These are phyloP conservation scores for Chrysosporium keratinophilum DNA, from an alignment of 2,329 filamentous ascomycete species.

Conservation along the genomic window DNA sequence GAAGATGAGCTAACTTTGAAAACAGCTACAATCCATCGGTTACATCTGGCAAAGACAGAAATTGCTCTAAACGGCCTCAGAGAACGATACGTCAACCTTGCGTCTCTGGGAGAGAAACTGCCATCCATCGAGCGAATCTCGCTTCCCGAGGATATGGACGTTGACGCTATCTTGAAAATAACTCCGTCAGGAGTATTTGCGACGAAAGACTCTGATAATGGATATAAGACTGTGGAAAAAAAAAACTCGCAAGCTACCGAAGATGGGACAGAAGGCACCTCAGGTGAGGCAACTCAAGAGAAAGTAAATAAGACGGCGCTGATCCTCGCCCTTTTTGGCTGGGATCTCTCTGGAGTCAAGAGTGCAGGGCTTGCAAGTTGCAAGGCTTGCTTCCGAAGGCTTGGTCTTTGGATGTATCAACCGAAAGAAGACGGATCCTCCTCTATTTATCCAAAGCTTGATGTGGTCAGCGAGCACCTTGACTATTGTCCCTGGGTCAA, in stretches of 20 bases:
- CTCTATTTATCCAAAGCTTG: conserved; percentile 43
- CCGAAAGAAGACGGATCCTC: conserved; percentile 51
- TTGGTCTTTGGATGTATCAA: conserved; percentile 91
- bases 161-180: conserved; percentile 25
- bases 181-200: conserved; percentile 24
- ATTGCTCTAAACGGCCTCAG: conserved; percentile 49
- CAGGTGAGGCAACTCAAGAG: background rate
- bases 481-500: conserved; percentile 79
- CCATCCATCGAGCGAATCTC: conserved; percentile 25
- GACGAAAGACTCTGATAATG: conserved; percentile 6
- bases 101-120: conserved; percentile 30
- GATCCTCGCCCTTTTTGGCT: conserved; percentile 60
- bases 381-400: conserved; percentile 71
- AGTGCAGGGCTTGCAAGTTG: conserved; percentile 61
- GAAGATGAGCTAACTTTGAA: background rate
- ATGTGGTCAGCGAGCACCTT: conserved; percentile 62
- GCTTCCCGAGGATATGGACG: conserved; percentile 25
- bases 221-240: conserved; percentile 1
- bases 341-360: conserved; percentile 50
- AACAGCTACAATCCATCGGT: conserved; percentile 54
- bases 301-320: conserved; percentile 53
- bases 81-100: conserved; percentile 52
- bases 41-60: conserved; percentile 54
- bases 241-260: background rate
- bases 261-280: background rate